These are phyloP conservation scores for Saturnispora besseyi DNA, from an alignment of 805 yeast genomes.

Conservation along the genomic window DNA sequence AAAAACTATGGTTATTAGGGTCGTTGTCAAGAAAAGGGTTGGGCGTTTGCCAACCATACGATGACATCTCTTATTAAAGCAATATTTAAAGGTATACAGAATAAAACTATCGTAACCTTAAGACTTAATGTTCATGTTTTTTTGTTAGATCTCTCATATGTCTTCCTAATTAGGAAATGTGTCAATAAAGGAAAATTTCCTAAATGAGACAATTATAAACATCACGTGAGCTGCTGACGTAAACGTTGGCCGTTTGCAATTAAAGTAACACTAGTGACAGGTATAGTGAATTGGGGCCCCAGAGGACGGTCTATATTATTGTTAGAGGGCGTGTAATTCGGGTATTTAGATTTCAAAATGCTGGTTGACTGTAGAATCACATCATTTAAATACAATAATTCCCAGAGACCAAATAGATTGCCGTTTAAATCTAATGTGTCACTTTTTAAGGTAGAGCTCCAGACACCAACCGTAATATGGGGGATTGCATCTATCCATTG, in stretches of 20 bases:
- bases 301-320: not conserved
- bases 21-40: slow-evolving; percentile 8
- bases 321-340: not conserved
- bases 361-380: not conserved
- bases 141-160: not conserved
- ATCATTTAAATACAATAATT: slow-evolving; percentile 19
- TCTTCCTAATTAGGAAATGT: slow-evolving; percentile 1
- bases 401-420: slow-evolving; percentile 20
- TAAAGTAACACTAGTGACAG: not conserved
- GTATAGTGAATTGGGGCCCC: not conserved
- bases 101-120: not conserved
- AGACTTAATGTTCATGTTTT: not conserved
- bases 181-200: slow-evolving; percentile 8
- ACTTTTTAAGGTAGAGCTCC: not conserved
- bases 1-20: slow-evolving; percentile 5
- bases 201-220: slow-evolving; percentile 4
- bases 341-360: not conserved
- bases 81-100: not conserved
- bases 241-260: slow-evolving; percentile 8
- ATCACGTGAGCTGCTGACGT: slow-evolving; percentile 5
- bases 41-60: slow-evolving; percentile 7
- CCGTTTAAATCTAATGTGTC: not conserved
- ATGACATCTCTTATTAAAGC: slow-evolving; percentile 1
- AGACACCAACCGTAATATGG: slow-evolving; percentile 18
- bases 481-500: slow-evolving; percentile 10